A percentile compares a stretch with the other conserved stretches of the same genome.
Conservation (phyloP, 805 yeast genomes). For the Candida nanaspora region DNA sequence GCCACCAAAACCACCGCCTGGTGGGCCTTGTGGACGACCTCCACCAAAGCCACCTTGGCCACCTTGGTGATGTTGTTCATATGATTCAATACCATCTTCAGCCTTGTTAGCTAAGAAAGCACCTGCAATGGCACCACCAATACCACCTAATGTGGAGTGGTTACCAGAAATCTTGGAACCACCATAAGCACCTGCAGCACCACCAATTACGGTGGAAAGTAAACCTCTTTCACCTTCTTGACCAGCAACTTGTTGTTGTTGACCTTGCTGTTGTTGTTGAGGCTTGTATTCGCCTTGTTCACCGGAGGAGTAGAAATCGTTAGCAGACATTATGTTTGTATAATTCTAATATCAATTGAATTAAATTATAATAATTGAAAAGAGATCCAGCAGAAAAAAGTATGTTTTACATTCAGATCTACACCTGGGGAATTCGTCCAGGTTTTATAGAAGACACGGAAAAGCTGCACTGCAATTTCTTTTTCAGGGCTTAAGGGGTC, state of each 20-base stretch:
- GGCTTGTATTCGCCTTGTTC: conserved; percentile 29
- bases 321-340: conserved; percentile 39
- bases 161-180: conserved; percentile 36
- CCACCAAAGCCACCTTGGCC: conserved; percentile 16
- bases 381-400: too few relatives aligned
- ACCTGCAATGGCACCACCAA: conserved; percentile 50
- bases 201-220: conserved; percentile 39
- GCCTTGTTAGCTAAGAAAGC: conserved; percentile 46
- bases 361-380: too few relatives aligned
- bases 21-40: conserved; percentile 4
- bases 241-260: conserved; percentile 20
- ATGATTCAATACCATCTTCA: conserved; percentile 26
- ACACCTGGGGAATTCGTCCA: too few relatives aligned
- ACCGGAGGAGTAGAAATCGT: conserved; percentile 45
- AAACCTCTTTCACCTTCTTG: conserved; percentile 35
- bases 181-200: conserved; percentile 46
- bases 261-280: conserved; percentile 20
- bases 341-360: neutral
- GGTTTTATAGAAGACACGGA: too few relatives aligned
- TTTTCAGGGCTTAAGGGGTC: too few relatives aligned
- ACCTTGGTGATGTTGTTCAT: conserved; percentile 19
- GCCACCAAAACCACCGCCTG: conserved; percentile 1
- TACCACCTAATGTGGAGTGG: conserved; percentile 36
- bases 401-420: too few relatives aligned
- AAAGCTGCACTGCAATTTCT: too few relatives aligned